A percentile compares a stretch with the other conserved stretches of the same genome.
Evolutionary conservation across 225 moss, liverwort and hornwort species (phyloP).

Genomic region (Marchantia polymorpha): DNA sequence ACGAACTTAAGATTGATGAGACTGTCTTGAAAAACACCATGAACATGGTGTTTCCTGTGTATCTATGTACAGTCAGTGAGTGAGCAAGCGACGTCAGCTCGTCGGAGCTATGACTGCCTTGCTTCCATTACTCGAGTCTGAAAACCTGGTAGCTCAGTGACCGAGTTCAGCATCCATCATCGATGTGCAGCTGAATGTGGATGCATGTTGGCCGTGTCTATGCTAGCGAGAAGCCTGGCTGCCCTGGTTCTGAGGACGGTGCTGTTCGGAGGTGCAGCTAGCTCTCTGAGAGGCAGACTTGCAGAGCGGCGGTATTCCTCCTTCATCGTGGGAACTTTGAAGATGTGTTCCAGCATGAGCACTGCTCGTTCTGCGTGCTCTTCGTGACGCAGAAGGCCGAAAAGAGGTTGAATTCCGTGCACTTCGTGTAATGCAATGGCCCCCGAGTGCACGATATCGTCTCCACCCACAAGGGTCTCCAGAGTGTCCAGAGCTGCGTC

Average conservation of each 20-base stretch:
- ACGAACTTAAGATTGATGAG: too few species aligned
- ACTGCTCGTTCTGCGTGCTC: conserved; percentile 27
- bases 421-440: conserved; percentile 26
- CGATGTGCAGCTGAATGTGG: too few species aligned
- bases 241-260: conserved; percentile 9
- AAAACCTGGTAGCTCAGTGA: too few species aligned
- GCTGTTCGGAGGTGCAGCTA: conserved; percentile 16
- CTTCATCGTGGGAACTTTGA: conserved; percentile 35
- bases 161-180: too few species aligned
- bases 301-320: conserved; percentile 23
- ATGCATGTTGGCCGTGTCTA: background rate
- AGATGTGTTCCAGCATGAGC: conserved; percentile 28
- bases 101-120: too few species aligned
- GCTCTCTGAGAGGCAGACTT: conserved; percentile 31
- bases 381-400: conserved; percentile 26
- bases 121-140: too few species aligned
- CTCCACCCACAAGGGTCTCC: conserved; percentile 31
- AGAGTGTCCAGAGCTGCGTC: conserved; percentile 40
- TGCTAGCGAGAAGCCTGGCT: conserved; percentile 1
- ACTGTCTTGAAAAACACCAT: too few species aligned
- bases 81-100: too few species aligned
- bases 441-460: conserved; percentile 32
- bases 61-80: too few species aligned
- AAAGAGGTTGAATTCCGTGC: conserved; percentile 34
- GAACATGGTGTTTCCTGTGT: too few species aligned